Base-by-base conservation (phyloP, 345 rosid genomes). In the Aethionema arabicum region DNA sequence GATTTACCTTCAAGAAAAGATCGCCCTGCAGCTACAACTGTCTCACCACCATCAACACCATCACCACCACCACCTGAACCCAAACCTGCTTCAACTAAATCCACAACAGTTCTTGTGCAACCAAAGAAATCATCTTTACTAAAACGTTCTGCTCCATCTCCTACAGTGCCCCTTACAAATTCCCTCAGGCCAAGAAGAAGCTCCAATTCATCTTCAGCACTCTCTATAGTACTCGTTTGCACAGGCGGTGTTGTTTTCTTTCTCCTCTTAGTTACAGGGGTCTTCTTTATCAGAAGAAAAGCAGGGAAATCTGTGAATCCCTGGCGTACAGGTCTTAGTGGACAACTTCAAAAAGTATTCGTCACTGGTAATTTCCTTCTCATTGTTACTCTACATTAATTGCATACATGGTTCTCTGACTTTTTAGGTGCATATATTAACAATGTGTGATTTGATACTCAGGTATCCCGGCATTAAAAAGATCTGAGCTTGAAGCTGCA, bases 281-380 rank as follows among this genome's bases (percentile, higher is more conserved):
- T 83, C 30, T 73, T 65, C 65, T 66, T 78, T 44, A 76, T 36
- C 67, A 77, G 61, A 76, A 52, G 79, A 42, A 71, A 69, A 11
- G 73, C 76, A 68, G 87, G 76, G n/a, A 72, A 83, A 42, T 30
- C 91, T 21, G 95, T 92, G 70, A 87, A 77, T 73, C 96, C 98
- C 36, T 92, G 96, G 97, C 83, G 83, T 53, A 82, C 98, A n/a
- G 96, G 97, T 56, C 76, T 92, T 66, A 92, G 96, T 2, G 98
- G 98, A 63, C 95, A 92, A 72, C 91, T 92, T 51, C 95, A 83
- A 65, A 85, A 83, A 73, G 97, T 86, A 53, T 90, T 92, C 64
- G 77, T 92, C 35, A 76, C 86, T 2, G 96, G 98, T 92, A 80
- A 60, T 21, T 54, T 63, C 53, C 30, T 50, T 57, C 65, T 29